These are phyloP conservation scores for Ascomycota sp. DNA, from an alignment of 2,329 filamentous ascomycete genomes.

Conservation along the genomic window DNA sequence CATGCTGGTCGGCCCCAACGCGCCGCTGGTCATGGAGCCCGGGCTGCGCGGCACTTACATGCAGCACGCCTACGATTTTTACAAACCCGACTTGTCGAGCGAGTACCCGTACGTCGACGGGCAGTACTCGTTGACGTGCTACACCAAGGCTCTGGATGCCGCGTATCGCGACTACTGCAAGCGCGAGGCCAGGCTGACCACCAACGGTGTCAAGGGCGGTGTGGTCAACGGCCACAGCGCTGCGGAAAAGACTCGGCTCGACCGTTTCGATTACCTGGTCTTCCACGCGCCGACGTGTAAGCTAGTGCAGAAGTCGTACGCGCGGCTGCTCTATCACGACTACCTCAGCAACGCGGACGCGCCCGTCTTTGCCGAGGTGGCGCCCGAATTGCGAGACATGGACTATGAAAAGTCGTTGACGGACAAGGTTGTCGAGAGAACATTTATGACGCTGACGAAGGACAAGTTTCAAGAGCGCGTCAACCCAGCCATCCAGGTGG, in stretches of 20 bases:
- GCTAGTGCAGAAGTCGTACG: slow-evolving; percentile 70
- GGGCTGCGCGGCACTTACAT: slow-evolving; percentile 65
- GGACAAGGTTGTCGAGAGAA: slow-evolving; percentile 72
- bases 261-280: slow-evolving; percentile 65
- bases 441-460: slow-evolving; percentile 67
- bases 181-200: slow-evolving; percentile 41
- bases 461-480: slow-evolving; percentile 68
- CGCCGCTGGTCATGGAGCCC: slow-evolving; percentile 56
- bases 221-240: slow-evolving; percentile 18
- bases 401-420: slow-evolving; percentile 61
- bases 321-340: slow-evolving; percentile 68
- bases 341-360: slow-evolving; percentile 51
- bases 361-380: slow-evolving; percentile 51
- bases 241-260: slow-evolving; percentile 39
- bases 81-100: slow-evolving; percentile 74
- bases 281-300: slow-evolving; percentile 83
- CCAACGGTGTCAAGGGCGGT: slow-evolving; percentile 29
- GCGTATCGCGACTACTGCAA: slow-evolving; percentile 66
- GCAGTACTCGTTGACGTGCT: slow-evolving; percentile 66
- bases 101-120: slow-evolving; percentile 76
- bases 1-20: slow-evolving; percentile 59
- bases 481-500: slow-evolving; percentile 50
- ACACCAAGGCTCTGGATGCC: slow-evolving; percentile 59
- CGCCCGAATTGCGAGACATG: slow-evolving; percentile 56
- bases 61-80: slow-evolving; percentile 75